These are phyloP conservation scores for Avena sativa DNA, from an alignment of 176 grass and related monocot species.

Conservation along the genomic window DNA sequence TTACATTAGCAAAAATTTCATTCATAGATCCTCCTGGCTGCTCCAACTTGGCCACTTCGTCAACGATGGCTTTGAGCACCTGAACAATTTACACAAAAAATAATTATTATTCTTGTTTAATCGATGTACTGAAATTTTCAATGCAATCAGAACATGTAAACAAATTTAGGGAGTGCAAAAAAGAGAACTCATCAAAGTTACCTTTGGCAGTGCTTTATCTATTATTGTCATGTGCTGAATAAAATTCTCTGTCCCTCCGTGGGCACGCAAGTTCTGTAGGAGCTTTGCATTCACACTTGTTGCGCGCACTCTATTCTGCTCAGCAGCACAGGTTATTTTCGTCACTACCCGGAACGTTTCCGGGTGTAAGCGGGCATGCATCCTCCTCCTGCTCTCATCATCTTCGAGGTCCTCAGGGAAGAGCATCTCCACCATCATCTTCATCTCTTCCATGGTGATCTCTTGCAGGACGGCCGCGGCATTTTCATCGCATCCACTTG, in stretches of 20 bases:
- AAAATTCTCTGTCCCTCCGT: not conserved
- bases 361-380: not conserved
- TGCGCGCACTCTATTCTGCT: not conserved
- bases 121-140: not conserved
- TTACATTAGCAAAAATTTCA: constrained; percentile 10
- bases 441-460: not conserved
- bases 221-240: not conserved
- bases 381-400: constrained; percentile 12
- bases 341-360: not conserved
- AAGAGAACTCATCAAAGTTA: constrained; percentile 20
- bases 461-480: constrained; percentile 6
- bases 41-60: constrained; percentile 14
- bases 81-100: not conserved
- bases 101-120: not conserved
- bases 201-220: constrained; percentile 25
- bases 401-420: not conserved
- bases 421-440: not conserved
- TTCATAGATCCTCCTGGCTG: not conserved
- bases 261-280: constrained; percentile 34
- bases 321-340: not conserved
- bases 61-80: constrained; percentile 18
- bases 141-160: not conserved
- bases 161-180: not conserved
- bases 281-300: constrained; percentile 26
- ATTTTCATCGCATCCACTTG: constrained; percentile 19